Evolutionary conservation across 2,329 filamentous ascomycete species (phyloP), one percentile per base, ranked within the genome.

Genomic region (Alternaria triticimaculans): DNA sequence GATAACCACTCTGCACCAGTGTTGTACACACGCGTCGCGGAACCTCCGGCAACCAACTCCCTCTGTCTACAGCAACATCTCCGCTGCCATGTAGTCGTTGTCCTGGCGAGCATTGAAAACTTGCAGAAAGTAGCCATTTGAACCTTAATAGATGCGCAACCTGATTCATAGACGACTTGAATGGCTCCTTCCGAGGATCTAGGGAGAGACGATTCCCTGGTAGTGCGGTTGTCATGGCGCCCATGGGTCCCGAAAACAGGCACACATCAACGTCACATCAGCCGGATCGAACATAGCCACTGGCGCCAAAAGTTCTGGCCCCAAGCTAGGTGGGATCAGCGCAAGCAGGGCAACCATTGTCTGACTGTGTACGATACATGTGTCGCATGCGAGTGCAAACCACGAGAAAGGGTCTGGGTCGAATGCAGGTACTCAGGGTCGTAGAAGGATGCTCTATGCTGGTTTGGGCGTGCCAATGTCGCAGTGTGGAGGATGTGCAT

Each of bases 251-350:
- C 57, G 45, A 18, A 37, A 21, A 55, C 41, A 58, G 64, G 49
- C 26, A 65, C 45, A 45, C 48, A 28, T 23, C 58, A 64, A 70
- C 67, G 67, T 67, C 70, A 71, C 57, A 69, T 50, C 56, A 41
- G 46, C 55, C 41, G 43, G 50, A 28, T 41, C 21, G 60, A 43
- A 25, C 46, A 18, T 63, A 67, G 58, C 56, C 58, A 64, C 60
- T 51, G 55, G 59, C 67, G 65, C 68, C 63, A 67, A 62, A 41
- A 30, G 30, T 33, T 41, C 23, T 58, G 55, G 55, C 59, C 26
- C 41, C 20, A 56, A 28, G 33, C 41, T 57, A 49, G 44, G n/a
- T 41, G 1, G 37, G 56, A 25, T 55, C 25, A 49, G 30, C 41
- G 28, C 53, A 58, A 46, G 25, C 23, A 56, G 45, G 54, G 46